Evolutionary conservation across 192 early-diverging fungal species (phyloP).

Genomic region (Radiomyces spectabilis): DNA sequence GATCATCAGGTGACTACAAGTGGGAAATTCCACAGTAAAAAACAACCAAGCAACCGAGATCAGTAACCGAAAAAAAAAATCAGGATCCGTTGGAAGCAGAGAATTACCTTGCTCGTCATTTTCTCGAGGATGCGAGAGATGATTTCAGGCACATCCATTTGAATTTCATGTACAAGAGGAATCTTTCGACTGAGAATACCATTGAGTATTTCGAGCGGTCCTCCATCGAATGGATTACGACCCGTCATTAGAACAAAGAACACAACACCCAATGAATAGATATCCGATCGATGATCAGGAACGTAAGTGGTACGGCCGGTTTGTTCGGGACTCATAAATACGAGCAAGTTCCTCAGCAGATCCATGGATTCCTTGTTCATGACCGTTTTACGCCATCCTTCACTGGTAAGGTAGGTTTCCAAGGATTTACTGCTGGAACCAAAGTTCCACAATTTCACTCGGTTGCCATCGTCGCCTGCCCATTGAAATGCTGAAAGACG

Average conservation of each 20-base stretch:
- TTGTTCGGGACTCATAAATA: conserved; percentile 23
- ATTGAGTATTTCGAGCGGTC: conserved; percentile 23
- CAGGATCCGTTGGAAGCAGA: too few relatives aligned
- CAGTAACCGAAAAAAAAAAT: too few relatives aligned
- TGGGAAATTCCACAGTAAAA: too few relatives aligned
- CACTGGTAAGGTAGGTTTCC: conserved; percentile 16
- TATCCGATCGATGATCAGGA: conserved; percentile 25
- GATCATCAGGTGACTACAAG: conserved; percentile 20
- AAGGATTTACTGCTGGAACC: conserved; percentile 8
- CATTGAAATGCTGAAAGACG: conserved; percentile 15
- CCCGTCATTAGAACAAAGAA: conserved; percentile 19
- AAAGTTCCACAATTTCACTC: conserved; percentile 19
- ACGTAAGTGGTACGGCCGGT: conserved; percentile 24
- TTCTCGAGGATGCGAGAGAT: conserved; percentile 21
- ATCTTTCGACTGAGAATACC: conserved; percentile 16
- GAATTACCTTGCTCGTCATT: conserved; percentile 25
- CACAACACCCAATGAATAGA: conserved; percentile 26
- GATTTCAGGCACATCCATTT: conserved; percentile 16
- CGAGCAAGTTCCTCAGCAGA: conserved; percentile 6
- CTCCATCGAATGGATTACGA: conserved; percentile 21
- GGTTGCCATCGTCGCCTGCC: conserved; percentile 7
- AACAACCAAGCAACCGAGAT: too few relatives aligned
- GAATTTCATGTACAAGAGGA: conserved; percentile 16
- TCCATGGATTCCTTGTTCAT: conserved; percentile 14
- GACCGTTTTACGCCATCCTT: conserved; percentile 11